Percentiles rank a stretch among this genome's conserved stretches.
phyloP scores from a whole-genome alignment of 192 early-diverging fungal genomes.

The Podila epicladia region DNA sequence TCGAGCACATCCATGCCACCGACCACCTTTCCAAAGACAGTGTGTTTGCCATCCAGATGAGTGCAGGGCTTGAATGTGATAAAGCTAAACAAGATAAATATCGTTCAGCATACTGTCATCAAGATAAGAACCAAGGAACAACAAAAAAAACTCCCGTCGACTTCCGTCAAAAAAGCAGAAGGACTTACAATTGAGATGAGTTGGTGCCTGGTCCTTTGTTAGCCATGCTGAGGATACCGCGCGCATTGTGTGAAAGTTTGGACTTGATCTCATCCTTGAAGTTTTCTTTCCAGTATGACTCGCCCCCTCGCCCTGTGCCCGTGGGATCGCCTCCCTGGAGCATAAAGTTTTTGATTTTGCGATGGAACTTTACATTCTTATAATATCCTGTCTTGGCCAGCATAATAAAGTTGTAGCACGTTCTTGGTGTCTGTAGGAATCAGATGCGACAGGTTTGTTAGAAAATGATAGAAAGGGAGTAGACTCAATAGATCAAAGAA shows the following conservation, averaged over 20 bases:
- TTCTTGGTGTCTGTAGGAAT: constrained; percentile 68
- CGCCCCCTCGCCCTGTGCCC: constrained; percentile 90
- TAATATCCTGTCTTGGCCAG: constrained; percentile 90
- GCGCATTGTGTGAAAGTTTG: constrained; percentile 77
- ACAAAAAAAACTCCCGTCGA: neutral
- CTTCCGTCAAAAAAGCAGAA: neutral
- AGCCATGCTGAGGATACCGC: constrained; percentile 95
- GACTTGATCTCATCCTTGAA: constrained; percentile 78
- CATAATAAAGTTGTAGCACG: constrained; percentile 94
- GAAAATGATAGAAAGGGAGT: too few relatives aligned
- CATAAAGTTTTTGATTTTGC: constrained; percentile 95
- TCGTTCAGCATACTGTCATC: constrained; percentile 44
- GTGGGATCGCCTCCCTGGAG: constrained; percentile 98
- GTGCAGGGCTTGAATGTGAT: constrained; percentile 73
- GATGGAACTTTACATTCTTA: constrained; percentile 84
- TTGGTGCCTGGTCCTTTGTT: constrained; percentile 95
- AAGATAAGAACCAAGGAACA: constrained; percentile 16
- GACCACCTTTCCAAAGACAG: constrained; percentile 93
- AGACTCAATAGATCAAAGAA: neutral
- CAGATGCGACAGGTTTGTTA: too few relatives aligned
- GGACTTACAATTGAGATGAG: constrained; percentile 75
- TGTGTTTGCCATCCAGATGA: constrained; percentile 86
- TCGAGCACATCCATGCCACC: constrained; percentile 86
- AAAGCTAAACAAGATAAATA: constrained; percentile 55
- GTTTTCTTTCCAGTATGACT: constrained; percentile 71